Evolutionary conservation across 2,329 filamentous ascomycete genomes (phyloP), one percentile per base, ranked within the genome.

Genomic region (Aspergillus latus): DNA sequence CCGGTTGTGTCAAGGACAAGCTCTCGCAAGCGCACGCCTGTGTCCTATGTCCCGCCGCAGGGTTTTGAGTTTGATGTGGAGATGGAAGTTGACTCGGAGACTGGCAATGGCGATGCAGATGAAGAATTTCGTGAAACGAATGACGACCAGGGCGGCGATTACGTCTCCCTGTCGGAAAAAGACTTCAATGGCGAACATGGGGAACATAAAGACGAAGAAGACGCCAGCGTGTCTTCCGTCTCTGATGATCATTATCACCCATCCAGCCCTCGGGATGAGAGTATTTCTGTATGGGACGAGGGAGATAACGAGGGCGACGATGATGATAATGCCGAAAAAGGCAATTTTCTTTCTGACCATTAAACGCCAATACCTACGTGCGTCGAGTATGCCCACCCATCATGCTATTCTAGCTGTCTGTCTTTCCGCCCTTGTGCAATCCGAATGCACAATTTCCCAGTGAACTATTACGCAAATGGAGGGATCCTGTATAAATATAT

Each of bases 21-120:
- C 26, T 36, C 50, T 15, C 30, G 50, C 21, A 52, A 46, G 11
- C 42, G 50, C 21, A 30, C 15, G 11, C 34, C 50, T n/a, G 42
- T 52, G 8, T 52, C 50, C 2, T 52, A 52, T 26, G 50, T 42
- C 9, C 42, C 15, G 2, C 43, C 13, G 11, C 50, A 7, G 30
- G 5, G 30, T 8, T 11, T 40, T 10, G 50, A 47, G 9, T 47
- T 52, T 13, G 43, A 52, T 26, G 29, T 40, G 42, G 50, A 47
- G 29, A 54, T 54, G 45, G 52, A 49, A 9, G 26, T 49, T 6
- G 46, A 44, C 32, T 21, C 39, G 4, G 45, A 37, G 16, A 37
- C 52, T 11, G 39, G 21, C 21, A 21, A 21, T 21, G 8, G 9
- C 9, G 34, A 37, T 5, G 7, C 10, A 37, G 34, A 13, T 37